Evolutionary conservation across 208 protist genomes (phyloP).

Genomic region (Trypanosoma caninum): DNA sequence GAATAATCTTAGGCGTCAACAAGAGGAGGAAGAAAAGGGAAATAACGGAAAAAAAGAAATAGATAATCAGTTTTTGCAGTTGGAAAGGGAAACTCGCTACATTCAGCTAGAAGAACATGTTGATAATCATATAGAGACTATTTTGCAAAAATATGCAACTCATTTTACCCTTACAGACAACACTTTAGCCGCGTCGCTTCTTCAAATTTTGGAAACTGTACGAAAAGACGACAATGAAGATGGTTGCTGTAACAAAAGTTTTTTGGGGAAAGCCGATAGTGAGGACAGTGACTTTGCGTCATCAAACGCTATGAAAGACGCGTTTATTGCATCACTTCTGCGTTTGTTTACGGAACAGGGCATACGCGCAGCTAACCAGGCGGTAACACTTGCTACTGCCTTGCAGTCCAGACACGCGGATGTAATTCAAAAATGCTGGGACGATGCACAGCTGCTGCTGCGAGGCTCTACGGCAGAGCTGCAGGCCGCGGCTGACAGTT

Average conservation of each 20-base stretch:
- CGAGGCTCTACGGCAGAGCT: conserved; percentile 20
- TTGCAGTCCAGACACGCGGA: conserved; percentile 7
- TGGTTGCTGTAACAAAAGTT: neutral
- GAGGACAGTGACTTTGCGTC: neutral
- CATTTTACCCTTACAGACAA: conserved; percentile 17
- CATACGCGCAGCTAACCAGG: conserved; percentile 28
- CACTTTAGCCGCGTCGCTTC: conserved; percentile 20
- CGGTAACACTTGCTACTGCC: conserved; percentile 13
- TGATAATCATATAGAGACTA: conserved; percentile 25
- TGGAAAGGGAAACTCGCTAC: conserved; percentile 8
- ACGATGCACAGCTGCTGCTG: conserved; percentile 21
- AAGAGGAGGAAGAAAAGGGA: neutral
- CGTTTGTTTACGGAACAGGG: conserved; percentile 37
- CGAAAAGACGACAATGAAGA: neutral
- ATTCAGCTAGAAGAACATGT: conserved; percentile 20
- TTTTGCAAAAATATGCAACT: conserved; percentile 26
- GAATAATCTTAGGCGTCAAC: no score
- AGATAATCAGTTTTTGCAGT: no score
- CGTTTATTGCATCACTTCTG: conserved; percentile 33
- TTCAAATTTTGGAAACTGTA: conserved; percentile 25
- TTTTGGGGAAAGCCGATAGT: neutral
- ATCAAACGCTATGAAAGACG: conserved; percentile 4
- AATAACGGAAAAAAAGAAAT: neutral
- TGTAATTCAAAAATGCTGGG: conserved; percentile 19
- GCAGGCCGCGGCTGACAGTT: neutral